A percentile compares a stretch with the other conserved stretches of the same genome.
Evolutionary conservation across 1,284 basidiomycete species (phyloP).

Genomic region (Leccinum subfulvum): DNA sequence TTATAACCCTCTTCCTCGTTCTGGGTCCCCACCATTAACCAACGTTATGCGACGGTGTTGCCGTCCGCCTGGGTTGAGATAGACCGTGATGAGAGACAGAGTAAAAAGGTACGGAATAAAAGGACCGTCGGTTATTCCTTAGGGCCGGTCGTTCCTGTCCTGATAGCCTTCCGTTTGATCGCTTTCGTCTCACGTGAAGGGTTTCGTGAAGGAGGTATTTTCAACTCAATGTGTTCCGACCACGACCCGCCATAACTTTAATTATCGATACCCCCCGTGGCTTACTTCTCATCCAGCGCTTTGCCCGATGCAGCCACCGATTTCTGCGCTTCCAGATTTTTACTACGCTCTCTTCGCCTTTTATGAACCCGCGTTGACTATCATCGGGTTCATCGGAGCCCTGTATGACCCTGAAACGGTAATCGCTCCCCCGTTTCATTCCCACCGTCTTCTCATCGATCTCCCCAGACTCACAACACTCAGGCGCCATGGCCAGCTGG

Average conservation of each 20-base stretch:
- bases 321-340: conserved; percentile 64
- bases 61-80: conserved; percentile 63
- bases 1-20: conserved; percentile 65
- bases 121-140: conserved; percentile 36
- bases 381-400: conserved; percentile 62
- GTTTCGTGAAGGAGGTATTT: conserved; percentile 1
- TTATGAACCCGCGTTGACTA: conserved; percentile 69
- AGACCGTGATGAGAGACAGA: conserved; percentile 32
- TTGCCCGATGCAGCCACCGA: conserved; percentile 36
- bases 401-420: conserved; percentile 66
- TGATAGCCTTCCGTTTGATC: neutral
- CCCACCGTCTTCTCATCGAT: conserved; percentile 8
- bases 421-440: conserved; percentile 23
- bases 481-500: conserved; percentile 69
- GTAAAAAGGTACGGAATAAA: neutral
- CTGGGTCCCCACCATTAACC: conserved; percentile 76
- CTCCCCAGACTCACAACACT: conserved; percentile 58
- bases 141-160: conserved; percentile 39
- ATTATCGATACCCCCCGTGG: neutral
- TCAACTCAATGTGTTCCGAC: conserved; percentile 4
- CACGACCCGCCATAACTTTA: neutral
- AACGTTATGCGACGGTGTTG: conserved; percentile 37
- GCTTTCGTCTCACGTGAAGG: conserved; percentile 1
- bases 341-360: conserved; percentile 72
- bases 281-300: conserved; percentile 9